Base-by-base conservation (phyloP, 805 yeast species). In the Hermanozyma aechmeae region DNA sequence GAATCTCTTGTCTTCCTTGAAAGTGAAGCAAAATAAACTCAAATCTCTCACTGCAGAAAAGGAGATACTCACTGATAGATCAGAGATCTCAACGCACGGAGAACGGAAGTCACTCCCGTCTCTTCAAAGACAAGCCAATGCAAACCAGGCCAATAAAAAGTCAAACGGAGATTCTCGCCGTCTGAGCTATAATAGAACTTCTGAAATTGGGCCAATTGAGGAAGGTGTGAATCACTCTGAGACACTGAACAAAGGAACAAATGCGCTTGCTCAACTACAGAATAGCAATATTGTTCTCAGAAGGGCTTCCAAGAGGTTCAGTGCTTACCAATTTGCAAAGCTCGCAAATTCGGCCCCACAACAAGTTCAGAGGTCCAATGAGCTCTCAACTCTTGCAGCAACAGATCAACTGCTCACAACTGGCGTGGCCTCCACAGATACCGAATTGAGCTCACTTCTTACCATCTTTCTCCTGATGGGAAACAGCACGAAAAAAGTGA, bases 241-340 rank as follows among this genome's bases (percentile, higher is more conserved):
- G 20, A 10, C 7, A 17, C 7, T 7, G 20, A 10, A 7, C 7
- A 17, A 7, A 17, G 9, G 9, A 17, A 10, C 9, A 17, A 10
- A 79, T 42, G 85, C 95, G 0, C 61, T 87, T 16, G 64, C 76
- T 0, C 83, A 82, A 41, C 61, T 89, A 7, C 95, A 89, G 45
- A 76, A 78, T 26, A 84, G 87, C 3, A 83, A 82, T 27, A 79
- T 83, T 3, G 60, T 92, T 18, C 93, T 80, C 59, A 70, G 99
- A 41, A 71, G 96, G 37, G 99, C 97, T 0, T 87, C 96, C 0
- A 79, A 89, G 42, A 64, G 98, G 31, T 89, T 80, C 48, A 85
- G 96, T 4, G 96, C 96, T 0, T 89, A 87, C 37, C 97, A 89
- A 46, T 78, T 79, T 54, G 84, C 93, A 1, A 82, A 80, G 44